These are phyloP conservation scores for Primulina huaijiensis DNA, from an alignment of 257 asterid genomes.

Conservation along the genomic window DNA sequence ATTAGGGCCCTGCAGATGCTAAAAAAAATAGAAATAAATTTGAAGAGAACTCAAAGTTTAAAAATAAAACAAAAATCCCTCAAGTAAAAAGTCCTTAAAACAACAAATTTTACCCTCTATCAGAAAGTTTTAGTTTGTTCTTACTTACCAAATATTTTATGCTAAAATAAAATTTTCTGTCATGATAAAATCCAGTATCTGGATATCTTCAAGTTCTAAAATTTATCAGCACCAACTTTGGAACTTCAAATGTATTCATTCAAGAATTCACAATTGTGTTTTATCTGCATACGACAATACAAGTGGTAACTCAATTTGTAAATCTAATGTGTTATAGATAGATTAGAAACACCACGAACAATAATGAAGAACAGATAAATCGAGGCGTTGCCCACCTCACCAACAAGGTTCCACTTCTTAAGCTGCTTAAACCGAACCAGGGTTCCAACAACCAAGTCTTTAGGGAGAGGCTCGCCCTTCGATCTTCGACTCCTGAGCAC, in stretches of 20 bases:
- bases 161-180: background rate
- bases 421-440: constrained; percentile 91
- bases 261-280: background rate
- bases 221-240: background rate
- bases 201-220: no score
- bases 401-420: constrained; percentile 90
- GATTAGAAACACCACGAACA: constrained; percentile 2
- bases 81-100: background rate
- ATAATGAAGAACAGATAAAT: background rate
- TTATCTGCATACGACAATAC: background rate
- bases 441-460: constrained; percentile 80
- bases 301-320: no score
- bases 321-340: background rate
- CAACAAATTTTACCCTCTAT: background rate
- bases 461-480: constrained; percentile 69
- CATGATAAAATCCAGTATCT: background rate
- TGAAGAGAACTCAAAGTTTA: background rate
- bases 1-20: background rate
- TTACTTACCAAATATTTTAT: background rate
- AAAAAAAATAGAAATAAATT: background rate
- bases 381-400: constrained; percentile 57
- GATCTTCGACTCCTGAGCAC: constrained; percentile 66
- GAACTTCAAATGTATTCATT: background rate
- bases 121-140: background rate
- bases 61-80: no score